Base-by-base conservation (phyloP, 495 filamentous ascomycete species). In the Aspergillus affinis region DNA sequence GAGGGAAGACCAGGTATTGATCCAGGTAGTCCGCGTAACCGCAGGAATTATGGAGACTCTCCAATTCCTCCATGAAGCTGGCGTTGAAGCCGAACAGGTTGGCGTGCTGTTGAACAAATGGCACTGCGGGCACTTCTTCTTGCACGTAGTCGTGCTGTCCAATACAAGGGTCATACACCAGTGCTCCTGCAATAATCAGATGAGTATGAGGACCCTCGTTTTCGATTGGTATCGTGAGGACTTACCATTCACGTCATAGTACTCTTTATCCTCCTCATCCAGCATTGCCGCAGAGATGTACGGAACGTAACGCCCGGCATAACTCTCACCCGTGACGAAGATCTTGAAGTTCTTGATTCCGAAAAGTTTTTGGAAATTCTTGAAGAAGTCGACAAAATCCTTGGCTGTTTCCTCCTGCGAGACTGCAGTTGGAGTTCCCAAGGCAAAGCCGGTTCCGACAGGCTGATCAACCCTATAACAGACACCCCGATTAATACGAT, bases 361-460 rank as follows among this genome's bases (percentile, higher is more conserved):
- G 58, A 88, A 89, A 1, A 75, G 79, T 49, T 84, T 70, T 20
- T 86, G 70, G 62, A 84, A 88, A 69, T 87, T 88, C 75, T 83
- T 84, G 69, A 80, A 88, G 72, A 87, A 88, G 54, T 82, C 81
- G 6, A 84, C 55, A 66, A 89, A 89, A 51, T 88, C 79, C 58
- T 78, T 66, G 0, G 84, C 84, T 26, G 79, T 79, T 32, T 87
- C 80, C 27, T 83, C 78, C 61, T 87, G 76, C 46, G 75, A 77
- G 3, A 66, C 81, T 23, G 81, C 83, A 15, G 75, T 82, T 1
- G 83, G 80, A 0, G 68, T 80, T 2, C 85, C 85, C 54, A 78
- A 76, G 1, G 82, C 77, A 62, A 82, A 89, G 5, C 86, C 82
- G 13, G 78, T 80, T 20, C 82, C 81, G 3, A 85, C 76, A n/a